Evolutionary conservation across 2,329 filamentous ascomycete genomes (phyloP).

Genomic region (Rutstroemia sydowiana): DNA sequence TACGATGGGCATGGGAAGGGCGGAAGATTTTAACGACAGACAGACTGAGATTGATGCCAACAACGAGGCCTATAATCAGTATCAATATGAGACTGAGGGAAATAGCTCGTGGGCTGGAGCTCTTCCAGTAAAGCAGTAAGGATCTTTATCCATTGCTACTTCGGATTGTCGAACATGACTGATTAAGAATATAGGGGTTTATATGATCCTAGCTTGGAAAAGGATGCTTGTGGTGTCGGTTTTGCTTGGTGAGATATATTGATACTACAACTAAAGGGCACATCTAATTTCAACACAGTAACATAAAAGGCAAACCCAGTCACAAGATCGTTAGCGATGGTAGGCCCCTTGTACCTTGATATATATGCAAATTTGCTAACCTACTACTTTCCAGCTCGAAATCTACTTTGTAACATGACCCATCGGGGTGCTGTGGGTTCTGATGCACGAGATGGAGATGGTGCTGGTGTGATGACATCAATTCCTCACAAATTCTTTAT

Average conservation of each 20-base stretch:
- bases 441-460: constrained; percentile 94
- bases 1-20: constrained; percentile 55
- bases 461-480: constrained; percentile 98
- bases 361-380: constrained; percentile 28
- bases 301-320: constrained; percentile 94
- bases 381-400: constrained; percentile 55
- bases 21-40: constrained; percentile 62
- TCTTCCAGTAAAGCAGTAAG: constrained; percentile 85
- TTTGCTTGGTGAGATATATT: constrained; percentile 75
- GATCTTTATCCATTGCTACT: constrained; percentile 10
- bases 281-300: constrained; percentile 44
- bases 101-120: constrained; percentile 87
- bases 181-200: constrained; percentile 52
- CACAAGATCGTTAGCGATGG: constrained; percentile 99
- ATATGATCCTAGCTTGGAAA: constrained; percentile 92
- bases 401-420: constrained; percentile 99
- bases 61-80: constrained; percentile 56
- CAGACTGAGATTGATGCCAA: constrained; percentile 54
- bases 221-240: constrained; percentile 98
- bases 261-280: background rate
- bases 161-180: constrained; percentile 1
- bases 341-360: constrained; percentile 33
- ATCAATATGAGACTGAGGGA: constrained; percentile 84
- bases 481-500: constrained; percentile 98
- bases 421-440: constrained; percentile 97